phyloP scores from a whole-genome alignment of 371 early-diverging fungal genomes.

The Rhizopus stolonifer region DNA sequence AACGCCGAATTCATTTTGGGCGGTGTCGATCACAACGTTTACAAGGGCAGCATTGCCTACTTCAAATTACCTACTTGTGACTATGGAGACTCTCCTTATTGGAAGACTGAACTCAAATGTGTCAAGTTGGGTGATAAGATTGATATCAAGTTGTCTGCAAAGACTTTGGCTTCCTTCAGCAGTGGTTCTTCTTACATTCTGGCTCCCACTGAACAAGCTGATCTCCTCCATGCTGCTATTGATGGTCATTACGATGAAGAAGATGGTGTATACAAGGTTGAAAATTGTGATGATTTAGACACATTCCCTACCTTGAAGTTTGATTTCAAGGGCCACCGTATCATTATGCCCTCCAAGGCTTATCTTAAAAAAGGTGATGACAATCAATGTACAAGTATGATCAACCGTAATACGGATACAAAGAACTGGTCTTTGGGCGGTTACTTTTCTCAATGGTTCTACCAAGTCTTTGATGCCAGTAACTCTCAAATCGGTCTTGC shows the following conservation, averaged over 20 bases:
- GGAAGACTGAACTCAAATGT: slow-evolving; percentile 45
- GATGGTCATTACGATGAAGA: slow-evolving; percentile 31
- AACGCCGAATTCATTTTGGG: slow-evolving; percentile 47
- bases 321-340: slow-evolving; percentile 36
- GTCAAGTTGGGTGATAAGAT: slow-evolving; percentile 36
- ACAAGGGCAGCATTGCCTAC: slow-evolving; percentile 44
- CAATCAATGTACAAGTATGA: slow-evolving; percentile 28
- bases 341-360: slow-evolving; percentile 32
- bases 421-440: slow-evolving; percentile 47
- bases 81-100: slow-evolving; percentile 40
- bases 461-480: slow-evolving; percentile 39
- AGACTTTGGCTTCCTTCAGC: slow-evolving; percentile 37
- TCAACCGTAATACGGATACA: slow-evolving; percentile 26
- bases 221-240: slow-evolving; percentile 40
- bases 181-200: slow-evolving; percentile 31
- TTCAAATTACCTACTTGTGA: slow-evolving; percentile 43
- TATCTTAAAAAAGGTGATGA: slow-evolving; percentile 27
- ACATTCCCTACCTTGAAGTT: slow-evolving; percentile 36
- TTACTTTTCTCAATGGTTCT: slow-evolving; percentile 44
- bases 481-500: slow-evolving; percentile 41
- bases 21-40: slow-evolving; percentile 43
- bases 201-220: slow-evolving; percentile 42
- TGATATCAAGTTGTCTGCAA: slow-evolving; percentile 38
- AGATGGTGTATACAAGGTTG: slow-evolving; percentile 23
- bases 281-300: slow-evolving; percentile 30